Percentiles rank a stretch among this genome's conserved stretches.
phyloP scores from a whole-genome alignment of 441 rosid genomes.

The Dalechampia spathulata region DNA sequence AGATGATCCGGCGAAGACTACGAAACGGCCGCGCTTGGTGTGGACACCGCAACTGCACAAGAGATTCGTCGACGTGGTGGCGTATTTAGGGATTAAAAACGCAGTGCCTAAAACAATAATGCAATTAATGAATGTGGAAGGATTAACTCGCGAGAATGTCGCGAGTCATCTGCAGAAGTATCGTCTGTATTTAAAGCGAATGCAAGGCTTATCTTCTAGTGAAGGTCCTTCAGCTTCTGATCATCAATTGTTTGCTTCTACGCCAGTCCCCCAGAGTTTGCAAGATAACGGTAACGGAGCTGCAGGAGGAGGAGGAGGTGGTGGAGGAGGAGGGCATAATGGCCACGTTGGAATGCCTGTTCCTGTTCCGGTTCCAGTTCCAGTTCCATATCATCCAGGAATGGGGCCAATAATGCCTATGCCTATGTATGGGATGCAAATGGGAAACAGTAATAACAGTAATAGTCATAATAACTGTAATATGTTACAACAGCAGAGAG shows the following conservation, averaged over 20 bases:
- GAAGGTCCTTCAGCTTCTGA: conserved; percentile 71
- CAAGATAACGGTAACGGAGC: conserved; percentile 30
- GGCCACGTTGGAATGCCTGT: conserved; percentile 26
- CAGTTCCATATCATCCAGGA: conserved; percentile 31
- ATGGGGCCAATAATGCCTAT: conserved; percentile 51
- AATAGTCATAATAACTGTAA: conserved; percentile 26
- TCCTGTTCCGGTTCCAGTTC: conserved; percentile 15
- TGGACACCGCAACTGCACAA: conserved; percentile 99
- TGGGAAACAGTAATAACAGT: conserved; percentile 11
- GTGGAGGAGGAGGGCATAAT: neutral
- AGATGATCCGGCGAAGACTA: conserved; percentile 40
- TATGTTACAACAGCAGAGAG: conserved; percentile 46
- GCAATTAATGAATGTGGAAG: conserved; percentile 99
- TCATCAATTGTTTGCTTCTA: conserved; percentile 71
- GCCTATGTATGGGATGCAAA: conserved; percentile 67
- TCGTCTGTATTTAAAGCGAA: conserved; percentile 78
- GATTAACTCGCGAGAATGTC: conserved; percentile 88
- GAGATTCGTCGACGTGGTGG: conserved; percentile 93
- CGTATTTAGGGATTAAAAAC: conserved; percentile 78
- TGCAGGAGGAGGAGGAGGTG: conserved; percentile 3
- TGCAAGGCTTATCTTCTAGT: conserved; percentile 62
- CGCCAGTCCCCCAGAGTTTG: conserved; percentile 61
- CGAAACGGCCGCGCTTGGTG: conserved; percentile 77
- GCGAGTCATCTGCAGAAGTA: conserved; percentile 96
- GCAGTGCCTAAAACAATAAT: conserved; percentile 98